Base-by-base conservation (phyloP, 1,284 basidiomycete species). In the Inonotus hispidus region DNA sequence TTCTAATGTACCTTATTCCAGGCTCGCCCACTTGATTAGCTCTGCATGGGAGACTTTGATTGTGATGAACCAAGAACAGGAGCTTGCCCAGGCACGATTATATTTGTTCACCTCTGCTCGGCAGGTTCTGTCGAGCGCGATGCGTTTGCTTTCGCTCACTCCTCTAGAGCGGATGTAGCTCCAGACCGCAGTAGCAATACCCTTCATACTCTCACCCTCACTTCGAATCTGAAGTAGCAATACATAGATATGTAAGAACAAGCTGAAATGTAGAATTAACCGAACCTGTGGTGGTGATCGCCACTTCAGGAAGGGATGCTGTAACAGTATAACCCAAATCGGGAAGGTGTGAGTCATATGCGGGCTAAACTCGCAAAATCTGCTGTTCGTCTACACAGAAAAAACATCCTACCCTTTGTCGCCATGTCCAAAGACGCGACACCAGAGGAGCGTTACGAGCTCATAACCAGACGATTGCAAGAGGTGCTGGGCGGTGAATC, bases 161-260 rank as follows among this genome's bases (percentile, higher is more conserved):
- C 95, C 94, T 5, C 78, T 98, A 61, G 93, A 98, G 75, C 81
- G 93, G 70, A 98, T 99, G 95, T 98, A 65, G 19, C 11, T 27
- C 47, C 5, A 27, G 6, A 27, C 25, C 14, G 27, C 27, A 16
- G 8, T 52, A 50, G 8, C 8, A 29, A 16, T 52, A 35, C 32
- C 8, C 3, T 52, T 5, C 32, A 16, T 19, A 14, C 50, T n/a
- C 46, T n/a, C 25, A 49, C 19, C 23, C 46, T 49, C 25, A 8
- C 2, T 1, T 14, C 25, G 4, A 21, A 43, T 3, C 32, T 32
- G 32, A 32, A 32, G 32, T 32, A 32, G 32, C 32, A 8, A 32
- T 32, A 32, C 4, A 32, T 32, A 4, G 32, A 32, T 32, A 11
- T 52, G 50, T 52, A 52, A 3, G 29, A 27, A 49, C 14, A 27